phyloP scores from a whole-genome alignment of 768 basidiomycete species.

The Amanita exitialis region DNA sequence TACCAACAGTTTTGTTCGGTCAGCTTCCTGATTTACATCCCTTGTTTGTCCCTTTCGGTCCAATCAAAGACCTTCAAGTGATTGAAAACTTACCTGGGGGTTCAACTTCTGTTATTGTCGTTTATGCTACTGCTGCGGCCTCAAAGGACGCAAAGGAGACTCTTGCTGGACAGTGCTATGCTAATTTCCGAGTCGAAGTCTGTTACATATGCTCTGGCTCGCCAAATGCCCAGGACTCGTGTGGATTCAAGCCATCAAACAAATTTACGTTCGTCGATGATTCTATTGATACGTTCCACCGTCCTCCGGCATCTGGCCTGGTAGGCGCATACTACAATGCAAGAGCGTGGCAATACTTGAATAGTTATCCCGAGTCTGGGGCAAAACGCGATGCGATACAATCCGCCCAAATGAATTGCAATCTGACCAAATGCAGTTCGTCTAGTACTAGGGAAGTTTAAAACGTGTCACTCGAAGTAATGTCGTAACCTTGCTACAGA shows the following conservation, averaged over 20 bases:
- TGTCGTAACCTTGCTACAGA: background rate
- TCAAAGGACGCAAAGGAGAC: constrained; percentile 58
- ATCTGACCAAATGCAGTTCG: background rate
- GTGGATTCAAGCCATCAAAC: background rate
- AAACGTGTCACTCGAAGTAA: background rate
- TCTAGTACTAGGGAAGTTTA: constrained; percentile 4
- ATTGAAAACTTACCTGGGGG: constrained; percentile 26
- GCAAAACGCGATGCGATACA: constrained; percentile 1
- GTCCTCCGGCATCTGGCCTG: background rate
- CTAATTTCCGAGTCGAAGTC: constrained; percentile 27
- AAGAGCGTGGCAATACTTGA: background rate
- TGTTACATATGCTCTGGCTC: constrained; percentile 4
- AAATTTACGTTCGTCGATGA: background rate
- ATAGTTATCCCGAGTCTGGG: background rate
- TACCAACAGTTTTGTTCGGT: constrained; percentile 60
- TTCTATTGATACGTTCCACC: background rate
- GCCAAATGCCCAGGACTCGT: background rate
- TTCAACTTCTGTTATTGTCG: constrained; percentile 50
- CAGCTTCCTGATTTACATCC: constrained; percentile 59
- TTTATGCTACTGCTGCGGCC: constrained; percentile 42
- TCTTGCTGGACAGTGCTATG: constrained; percentile 56
- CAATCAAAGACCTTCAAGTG: constrained; percentile 53
- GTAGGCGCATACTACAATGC: background rate
- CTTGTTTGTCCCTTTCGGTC: constrained; percentile 65
- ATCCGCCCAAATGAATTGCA: background rate